Conservation (phyloP, 1,284 basidiomycete species). For the Cryptococcus sp. region DNA sequence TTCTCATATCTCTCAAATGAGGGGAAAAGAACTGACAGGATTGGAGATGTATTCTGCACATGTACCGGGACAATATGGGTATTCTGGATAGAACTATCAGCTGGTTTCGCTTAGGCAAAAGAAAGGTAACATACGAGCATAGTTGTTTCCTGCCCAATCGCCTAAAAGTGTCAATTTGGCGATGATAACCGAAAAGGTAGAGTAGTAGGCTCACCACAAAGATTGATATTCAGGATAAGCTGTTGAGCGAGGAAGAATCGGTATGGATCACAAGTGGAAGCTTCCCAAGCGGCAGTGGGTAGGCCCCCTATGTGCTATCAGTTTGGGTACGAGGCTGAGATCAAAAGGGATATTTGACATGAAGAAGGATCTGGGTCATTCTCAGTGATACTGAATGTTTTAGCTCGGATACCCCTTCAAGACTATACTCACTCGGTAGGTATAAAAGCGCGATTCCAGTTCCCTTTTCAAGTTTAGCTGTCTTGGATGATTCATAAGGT, state of each 20-base stretch:
- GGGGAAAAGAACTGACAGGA: constrained; percentile 43
- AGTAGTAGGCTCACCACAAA: constrained; percentile 31
- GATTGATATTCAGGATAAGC: constrained; percentile 63
- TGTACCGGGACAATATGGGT: constrained; percentile 63
- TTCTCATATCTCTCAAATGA: too few species aligned
- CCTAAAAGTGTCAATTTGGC: constrained; percentile 32
- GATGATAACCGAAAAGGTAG: not conserved
- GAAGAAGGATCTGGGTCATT: constrained; percentile 57
- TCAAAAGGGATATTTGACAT: constrained; percentile 47
- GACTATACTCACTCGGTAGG: constrained; percentile 55
- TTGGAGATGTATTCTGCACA: constrained; percentile 63
- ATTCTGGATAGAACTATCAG: constrained; percentile 13
- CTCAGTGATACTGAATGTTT: constrained; percentile 50
- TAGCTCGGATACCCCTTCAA: not conserved
- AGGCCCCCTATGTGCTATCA: constrained; percentile 49
- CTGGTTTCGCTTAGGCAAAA: too few species aligned
- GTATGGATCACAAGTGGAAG: constrained; percentile 59
- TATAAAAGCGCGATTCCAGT: constrained; percentile 62
- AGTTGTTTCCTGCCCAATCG: constrained; percentile 62
- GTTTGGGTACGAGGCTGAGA: not conserved
- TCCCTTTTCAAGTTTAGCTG: constrained; percentile 42
- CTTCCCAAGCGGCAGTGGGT: constrained; percentile 63
- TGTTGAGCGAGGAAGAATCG: constrained; percentile 66
- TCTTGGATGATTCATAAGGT: not conserved
- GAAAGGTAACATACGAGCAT: constrained; percentile 40